Conservation (phyloP, 2,329 filamentous ascomycete species). For the Hymenoscyphus infarciens region DNA sequence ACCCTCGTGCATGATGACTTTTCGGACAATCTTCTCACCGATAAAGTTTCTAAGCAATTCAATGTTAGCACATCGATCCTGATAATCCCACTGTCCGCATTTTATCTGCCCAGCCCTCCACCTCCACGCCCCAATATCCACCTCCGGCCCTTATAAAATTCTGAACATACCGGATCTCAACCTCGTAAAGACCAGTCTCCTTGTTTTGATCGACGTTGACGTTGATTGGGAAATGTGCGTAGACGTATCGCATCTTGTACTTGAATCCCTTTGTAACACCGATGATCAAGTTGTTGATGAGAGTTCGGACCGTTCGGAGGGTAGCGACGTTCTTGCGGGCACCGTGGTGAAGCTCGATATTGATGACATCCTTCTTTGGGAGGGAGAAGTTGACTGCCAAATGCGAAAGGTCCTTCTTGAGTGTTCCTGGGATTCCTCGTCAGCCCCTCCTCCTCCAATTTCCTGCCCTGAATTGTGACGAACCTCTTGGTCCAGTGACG, state of each 20-base stretch:
- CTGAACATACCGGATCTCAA: conserved; percentile 86
- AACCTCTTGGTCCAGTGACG: conserved; percentile 94
- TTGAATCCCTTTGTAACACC: conserved; percentile 99
- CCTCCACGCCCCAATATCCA: background rate
- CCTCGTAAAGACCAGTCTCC: conserved; percentile 82
- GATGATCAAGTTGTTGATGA: conserved; percentile 98
- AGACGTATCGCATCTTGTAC: conserved; percentile 99
- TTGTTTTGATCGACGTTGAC: conserved; percentile 97
- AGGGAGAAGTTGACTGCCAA: conserved; percentile 92
- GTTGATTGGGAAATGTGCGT: conserved; percentile 99
- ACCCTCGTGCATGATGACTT: conserved; percentile 82
- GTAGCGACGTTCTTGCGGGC: conserved; percentile 96
- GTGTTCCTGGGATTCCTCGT: conserved; percentile 65
- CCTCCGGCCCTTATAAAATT: conserved; percentile 6
- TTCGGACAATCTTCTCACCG: conserved; percentile 98
- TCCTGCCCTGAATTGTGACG: conserved; percentile 33
- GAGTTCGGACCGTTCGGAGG: conserved; percentile 93
- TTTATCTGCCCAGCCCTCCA: background rate
- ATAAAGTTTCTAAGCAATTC: conserved; percentile 74
- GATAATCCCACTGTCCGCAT: background rate
- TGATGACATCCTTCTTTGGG: conserved; percentile 81
- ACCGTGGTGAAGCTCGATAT: conserved; percentile 98
- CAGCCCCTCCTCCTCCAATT: conserved; percentile 29
- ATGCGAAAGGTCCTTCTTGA: conserved; percentile 94
- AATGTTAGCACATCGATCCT: background rate